Conservation (phyloP, 345 rosid genomes). For the Gossypioides kirkii region DNA sequence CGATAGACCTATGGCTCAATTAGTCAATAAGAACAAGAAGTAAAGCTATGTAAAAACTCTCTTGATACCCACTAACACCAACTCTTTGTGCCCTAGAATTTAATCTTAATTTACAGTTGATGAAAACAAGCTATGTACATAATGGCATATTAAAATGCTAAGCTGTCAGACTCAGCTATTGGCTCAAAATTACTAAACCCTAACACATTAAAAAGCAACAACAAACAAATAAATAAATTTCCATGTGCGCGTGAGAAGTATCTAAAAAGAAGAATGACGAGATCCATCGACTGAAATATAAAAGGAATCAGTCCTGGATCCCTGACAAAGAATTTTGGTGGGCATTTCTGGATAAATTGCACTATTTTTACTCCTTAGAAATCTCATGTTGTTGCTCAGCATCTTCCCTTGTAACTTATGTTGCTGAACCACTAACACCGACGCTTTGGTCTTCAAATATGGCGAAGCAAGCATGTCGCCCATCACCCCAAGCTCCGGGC, state of each 20-base stretch:
- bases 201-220: neutral
- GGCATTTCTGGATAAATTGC: neutral
- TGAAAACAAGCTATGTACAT: neutral
- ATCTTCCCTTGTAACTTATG: slow-evolving; percentile 20
- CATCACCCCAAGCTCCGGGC: slow-evolving; percentile 42
- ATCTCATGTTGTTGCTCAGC: neutral
- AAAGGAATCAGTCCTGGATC: too few relatives aligned
- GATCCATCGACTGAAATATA: neutral
- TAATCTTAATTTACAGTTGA: neutral
- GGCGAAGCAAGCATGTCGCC: slow-evolving; percentile 44
- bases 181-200: neutral
- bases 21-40: too few relatives aligned
- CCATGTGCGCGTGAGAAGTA: neutral
- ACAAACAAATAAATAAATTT: too few relatives aligned
- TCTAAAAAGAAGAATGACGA: too few relatives aligned
- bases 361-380: neutral
- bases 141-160: too few relatives aligned
- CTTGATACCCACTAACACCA: too few relatives aligned
- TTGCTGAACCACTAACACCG: slow-evolving; percentile 35
- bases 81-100: too few relatives aligned
- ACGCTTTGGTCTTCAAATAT: slow-evolving; percentile 25
- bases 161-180: neutral
- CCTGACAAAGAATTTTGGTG: too few relatives aligned
- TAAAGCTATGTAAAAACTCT: too few relatives aligned
- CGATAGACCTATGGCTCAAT: too few relatives aligned